Evolutionary conservation across 768 basidiomycete species (phyloP).

Genomic region (Calocera viscosa): DNA sequence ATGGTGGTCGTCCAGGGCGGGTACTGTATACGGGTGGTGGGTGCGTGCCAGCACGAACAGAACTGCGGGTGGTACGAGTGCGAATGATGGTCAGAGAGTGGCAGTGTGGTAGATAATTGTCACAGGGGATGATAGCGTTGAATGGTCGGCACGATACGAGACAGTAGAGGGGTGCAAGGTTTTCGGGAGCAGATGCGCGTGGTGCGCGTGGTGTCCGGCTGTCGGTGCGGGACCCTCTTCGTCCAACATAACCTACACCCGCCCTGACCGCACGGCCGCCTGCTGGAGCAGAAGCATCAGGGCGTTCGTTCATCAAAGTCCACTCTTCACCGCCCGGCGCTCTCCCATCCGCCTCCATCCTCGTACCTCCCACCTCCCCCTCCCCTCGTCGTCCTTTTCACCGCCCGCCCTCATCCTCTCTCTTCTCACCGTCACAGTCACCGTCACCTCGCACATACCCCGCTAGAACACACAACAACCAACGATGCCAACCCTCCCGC

Average conservation of each 20-base stretch:
- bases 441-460: constrained; percentile 14
- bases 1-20: too few species aligned
- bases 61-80: too few species aligned
- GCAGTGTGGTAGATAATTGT: not conserved
- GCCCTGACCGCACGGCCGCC: too few species aligned
- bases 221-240: too few species aligned
- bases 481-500: not conserved
- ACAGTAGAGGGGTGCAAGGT: not conserved
- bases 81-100: too few species aligned
- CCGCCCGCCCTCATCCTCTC: not conserved
- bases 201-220: not conserved
- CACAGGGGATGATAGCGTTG: not conserved
- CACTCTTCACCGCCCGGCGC: too few species aligned
- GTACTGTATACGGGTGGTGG: too few species aligned
- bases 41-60: too few species aligned
- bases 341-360: not conserved
- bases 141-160: not conserved
- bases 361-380: not conserved
- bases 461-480: not conserved
- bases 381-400: not conserved
- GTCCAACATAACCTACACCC: too few species aligned
- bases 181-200: not conserved
- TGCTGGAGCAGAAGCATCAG: too few species aligned
- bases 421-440: constrained; percentile 14
- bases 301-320: too few species aligned